A percentile compares a stretch with the other conserved stretches of the same genome.
phyloP scores from a whole-genome alignment of 2,329 filamentous ascomycete genomes.

The Ophiosphaerella korrae region DNA sequence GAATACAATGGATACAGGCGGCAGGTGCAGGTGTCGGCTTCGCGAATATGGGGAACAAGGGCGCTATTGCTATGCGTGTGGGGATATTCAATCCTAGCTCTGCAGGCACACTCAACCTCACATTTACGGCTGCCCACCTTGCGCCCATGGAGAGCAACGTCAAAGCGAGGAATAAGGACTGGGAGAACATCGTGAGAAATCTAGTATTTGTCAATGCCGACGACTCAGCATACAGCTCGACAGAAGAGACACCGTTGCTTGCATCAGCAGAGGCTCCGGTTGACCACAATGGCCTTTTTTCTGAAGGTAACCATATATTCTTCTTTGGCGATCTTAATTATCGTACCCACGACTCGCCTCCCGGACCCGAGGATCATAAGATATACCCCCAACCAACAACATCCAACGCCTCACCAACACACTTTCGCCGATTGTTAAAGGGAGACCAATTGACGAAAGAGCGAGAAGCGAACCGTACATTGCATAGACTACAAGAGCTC shows the following conservation, averaged over 20 bases:
- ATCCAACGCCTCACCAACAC: conserved; percentile 54
- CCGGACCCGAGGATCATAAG: conserved; percentile 61
- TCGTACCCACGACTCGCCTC: conserved; percentile 73
- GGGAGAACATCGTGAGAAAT: conserved; percentile 79
- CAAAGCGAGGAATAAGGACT: conserved; percentile 80
- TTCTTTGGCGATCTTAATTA: conserved; percentile 95
- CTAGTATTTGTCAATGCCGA: conserved; percentile 69
- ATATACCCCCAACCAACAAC: conserved; percentile 67
- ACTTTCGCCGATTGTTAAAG: conserved; percentile 70
- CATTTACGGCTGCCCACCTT: conserved; percentile 86
- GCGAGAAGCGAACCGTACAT: conserved; percentile 67
- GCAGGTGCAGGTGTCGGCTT: conserved; percentile 84
- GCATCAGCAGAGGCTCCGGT: conserved; percentile 23
- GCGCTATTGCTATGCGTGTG: conserved; percentile 79
- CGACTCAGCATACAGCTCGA: conserved; percentile 35
- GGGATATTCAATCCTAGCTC: conserved; percentile 57
- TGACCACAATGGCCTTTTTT: conserved; percentile 71
- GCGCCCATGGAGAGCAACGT: conserved; percentile 85
- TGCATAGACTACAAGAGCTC: conserved; percentile 80
- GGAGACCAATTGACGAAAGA: conserved; percentile 82
- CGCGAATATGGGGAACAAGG: conserved; percentile 93
- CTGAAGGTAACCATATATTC: conserved; percentile 76
- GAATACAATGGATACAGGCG: conserved; percentile 70
- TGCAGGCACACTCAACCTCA: conserved; percentile 65
- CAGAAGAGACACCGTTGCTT: conserved; percentile 41